Percentiles rank a stretch among this genome's conserved stretches.
phyloP scores from a whole-genome alignment of 148 eudicot genomes.

The Persicaria maculosa region DNA sequence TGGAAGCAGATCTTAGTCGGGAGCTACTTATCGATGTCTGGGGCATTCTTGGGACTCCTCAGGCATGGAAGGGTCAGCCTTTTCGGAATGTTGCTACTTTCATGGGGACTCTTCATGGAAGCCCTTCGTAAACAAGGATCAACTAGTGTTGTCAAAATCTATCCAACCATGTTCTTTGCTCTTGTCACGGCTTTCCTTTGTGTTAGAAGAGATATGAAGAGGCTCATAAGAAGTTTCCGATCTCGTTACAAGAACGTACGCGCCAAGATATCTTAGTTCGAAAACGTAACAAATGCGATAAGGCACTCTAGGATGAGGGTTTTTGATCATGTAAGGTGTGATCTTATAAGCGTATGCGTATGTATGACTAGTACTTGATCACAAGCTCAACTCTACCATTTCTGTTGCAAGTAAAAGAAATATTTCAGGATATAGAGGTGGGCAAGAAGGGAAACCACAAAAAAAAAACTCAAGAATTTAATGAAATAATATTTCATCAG shows the following conservation, averaged over 20 bases:
- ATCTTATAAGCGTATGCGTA: too few relatives aligned
- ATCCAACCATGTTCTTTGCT: conserved; percentile 36
- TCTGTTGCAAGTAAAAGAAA: too few relatives aligned
- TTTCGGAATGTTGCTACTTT: conserved; percentile 39
- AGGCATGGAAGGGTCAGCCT: conserved; percentile 38
- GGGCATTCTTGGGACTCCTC: conserved; percentile 48
- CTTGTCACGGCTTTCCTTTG: conserved; percentile 28
- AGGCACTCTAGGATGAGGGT: not conserved
- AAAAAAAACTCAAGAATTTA: too few relatives aligned
- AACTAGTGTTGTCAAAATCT: conserved; percentile 19
- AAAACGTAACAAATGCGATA: not conserved
- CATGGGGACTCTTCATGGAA: conserved; percentile 55
- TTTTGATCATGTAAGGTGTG: too few relatives aligned
- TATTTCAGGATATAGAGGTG: too few relatives aligned
- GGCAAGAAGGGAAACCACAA: too few relatives aligned
- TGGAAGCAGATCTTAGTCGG: conserved; percentile 45
- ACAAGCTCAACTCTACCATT: too few relatives aligned
- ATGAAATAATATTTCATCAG: too few relatives aligned
- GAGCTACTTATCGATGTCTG: conserved; percentile 54
- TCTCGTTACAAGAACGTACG: not conserved
- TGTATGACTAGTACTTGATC: too few relatives aligned
- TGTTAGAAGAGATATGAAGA: conserved; percentile 36
- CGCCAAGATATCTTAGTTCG: not conserved
- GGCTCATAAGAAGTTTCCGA: conserved; percentile 25
- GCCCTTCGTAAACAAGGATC: conserved; percentile 14